Percentiles rank a stretch among this genome's conserved stretches.
phyloP scores from a whole-genome alignment of 2,329 filamentous ascomycete genomes.

The Rhynchosporium secalis region DNA sequence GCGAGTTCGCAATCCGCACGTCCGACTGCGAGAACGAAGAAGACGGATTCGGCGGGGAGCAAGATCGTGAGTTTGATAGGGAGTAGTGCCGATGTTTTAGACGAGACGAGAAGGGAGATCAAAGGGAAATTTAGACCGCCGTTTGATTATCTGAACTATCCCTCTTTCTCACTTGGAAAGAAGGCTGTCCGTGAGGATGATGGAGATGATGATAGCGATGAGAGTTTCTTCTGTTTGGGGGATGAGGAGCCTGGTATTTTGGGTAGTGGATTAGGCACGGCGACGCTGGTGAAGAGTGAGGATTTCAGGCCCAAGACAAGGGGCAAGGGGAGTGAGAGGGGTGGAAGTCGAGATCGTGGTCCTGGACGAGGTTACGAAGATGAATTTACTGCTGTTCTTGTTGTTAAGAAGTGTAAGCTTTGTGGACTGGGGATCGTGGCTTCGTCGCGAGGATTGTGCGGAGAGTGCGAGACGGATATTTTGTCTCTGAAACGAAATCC shows the following conservation, averaged over 20 bases:
- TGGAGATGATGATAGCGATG: constrained; percentile 9
- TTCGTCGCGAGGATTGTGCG: not conserved
- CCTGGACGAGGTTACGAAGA: not conserved
- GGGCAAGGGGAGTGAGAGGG: not conserved
- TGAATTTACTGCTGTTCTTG: not conserved
- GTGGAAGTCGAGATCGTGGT: not conserved
- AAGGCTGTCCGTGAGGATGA: not conserved
- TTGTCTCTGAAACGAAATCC: not conserved
- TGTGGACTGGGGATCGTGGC: not conserved
- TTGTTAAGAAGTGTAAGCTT: constrained; percentile 10
- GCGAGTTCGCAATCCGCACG: not conserved
- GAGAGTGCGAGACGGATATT: constrained; percentile 6
- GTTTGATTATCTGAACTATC: constrained; percentile 20
- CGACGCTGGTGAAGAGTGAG: not conserved
- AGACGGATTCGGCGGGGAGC: constrained; percentile 14
- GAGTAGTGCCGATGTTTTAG: constrained; percentile 19
- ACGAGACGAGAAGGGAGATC: constrained; percentile 23
- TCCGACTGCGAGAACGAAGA: not conserved
- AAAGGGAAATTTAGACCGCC: constrained; percentile 20
- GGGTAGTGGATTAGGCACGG: not conserved
- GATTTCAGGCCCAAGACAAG: not conserved
- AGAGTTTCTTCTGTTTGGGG: constrained; percentile 27
- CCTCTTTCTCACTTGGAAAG: constrained; percentile 12
- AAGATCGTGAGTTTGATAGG: constrained; percentile 21
- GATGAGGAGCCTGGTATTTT: constrained; percentile 7